These are phyloP conservation scores for Phlyctochytrium arcticum DNA, from an alignment of 192 early-diverging fungal species.

Conservation along the genomic window DNA sequence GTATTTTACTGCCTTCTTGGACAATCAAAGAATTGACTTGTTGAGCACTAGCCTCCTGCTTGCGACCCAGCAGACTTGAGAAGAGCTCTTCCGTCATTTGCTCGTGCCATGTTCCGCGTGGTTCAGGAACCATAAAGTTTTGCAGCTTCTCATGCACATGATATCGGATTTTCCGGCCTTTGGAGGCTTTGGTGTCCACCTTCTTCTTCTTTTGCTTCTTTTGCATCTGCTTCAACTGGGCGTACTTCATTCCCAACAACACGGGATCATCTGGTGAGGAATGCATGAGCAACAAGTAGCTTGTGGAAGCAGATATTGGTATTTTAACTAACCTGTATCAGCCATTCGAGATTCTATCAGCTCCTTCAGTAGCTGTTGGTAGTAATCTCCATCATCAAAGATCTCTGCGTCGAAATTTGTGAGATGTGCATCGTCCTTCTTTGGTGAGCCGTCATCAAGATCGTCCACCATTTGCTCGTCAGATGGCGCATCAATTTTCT, in stretches of 20 bases:
- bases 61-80: constrained; percentile 70
- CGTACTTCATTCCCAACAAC: constrained; percentile 78
- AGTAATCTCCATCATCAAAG: constrained; percentile 97
- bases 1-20: not conserved
- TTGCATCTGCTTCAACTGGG: constrained; percentile 68
- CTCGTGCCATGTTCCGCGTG: constrained; percentile 88
- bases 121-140: constrained; percentile 94
- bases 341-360: constrained; percentile 92
- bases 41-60: not conserved
- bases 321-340: constrained; percentile 62
- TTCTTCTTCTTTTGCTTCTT: constrained; percentile 66
- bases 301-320: not conserved
- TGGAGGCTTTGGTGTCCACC: constrained; percentile 82
- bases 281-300: not conserved
- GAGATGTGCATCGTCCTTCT: constrained; percentile 52
- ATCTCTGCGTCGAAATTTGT: constrained; percentile 79
- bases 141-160: constrained; percentile 94
- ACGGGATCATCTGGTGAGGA: constrained; percentile 69
- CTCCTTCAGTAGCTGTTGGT: constrained; percentile 89
- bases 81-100: constrained; percentile 91
- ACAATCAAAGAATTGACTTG: not conserved
- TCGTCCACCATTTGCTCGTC: constrained; percentile 29
- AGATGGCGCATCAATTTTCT: not conserved
- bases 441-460: constrained; percentile 24
- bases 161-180: constrained; percentile 88